Conservation (phyloP, 2,329 filamentous ascomycete species). For the Teratosphaeria nubilosa region DNA sequence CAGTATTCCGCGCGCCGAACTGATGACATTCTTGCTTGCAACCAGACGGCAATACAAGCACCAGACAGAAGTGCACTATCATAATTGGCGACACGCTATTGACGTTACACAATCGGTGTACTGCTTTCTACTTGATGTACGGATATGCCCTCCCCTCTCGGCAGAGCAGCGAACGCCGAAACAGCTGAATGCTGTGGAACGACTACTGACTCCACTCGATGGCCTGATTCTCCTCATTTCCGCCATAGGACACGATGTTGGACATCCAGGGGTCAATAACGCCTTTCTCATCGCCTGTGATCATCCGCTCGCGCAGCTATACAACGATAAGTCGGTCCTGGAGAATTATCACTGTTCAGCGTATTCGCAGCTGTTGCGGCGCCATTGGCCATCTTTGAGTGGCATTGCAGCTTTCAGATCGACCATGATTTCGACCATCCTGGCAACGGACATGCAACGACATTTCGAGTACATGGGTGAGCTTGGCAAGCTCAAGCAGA, state of each 20-base stretch:
- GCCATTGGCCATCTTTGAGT: constrained; percentile 81
- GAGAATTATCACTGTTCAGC: constrained; percentile 97
- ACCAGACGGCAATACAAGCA: constrained; percentile 91
- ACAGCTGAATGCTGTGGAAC: constrained; percentile 51
- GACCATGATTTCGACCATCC: constrained; percentile 92
- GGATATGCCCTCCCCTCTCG: constrained; percentile 55
- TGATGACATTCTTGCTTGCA: constrained; percentile 76
- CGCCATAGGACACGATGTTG: constrained; percentile 96
- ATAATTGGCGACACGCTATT: constrained; percentile 96
- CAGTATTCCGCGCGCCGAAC: constrained; percentile 37
- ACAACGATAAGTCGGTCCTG: constrained; percentile 92
- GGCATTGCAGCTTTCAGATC: constrained; percentile 69
- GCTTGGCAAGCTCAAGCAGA: constrained; percentile 69
- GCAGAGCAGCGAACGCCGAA: constrained; percentile 28
- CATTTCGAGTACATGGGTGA: constrained; percentile 96
- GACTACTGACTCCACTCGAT: constrained; percentile 75
- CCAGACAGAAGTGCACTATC: constrained; percentile 47
- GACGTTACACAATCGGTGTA: constrained; percentile 93
- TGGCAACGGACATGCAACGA: constrained; percentile 93
- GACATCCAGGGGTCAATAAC: constrained; percentile 96
- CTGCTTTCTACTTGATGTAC: constrained; percentile 66
- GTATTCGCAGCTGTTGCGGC: constrained; percentile 86
- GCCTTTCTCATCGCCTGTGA: constrained; percentile 88
- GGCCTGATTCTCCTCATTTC: constrained; percentile 81
- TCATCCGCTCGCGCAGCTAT: constrained; percentile 83